These are phyloP conservation scores for Scheffersomyces spartinae DNA, from an alignment of 805 yeast species.

Conservation along the genomic window DNA sequence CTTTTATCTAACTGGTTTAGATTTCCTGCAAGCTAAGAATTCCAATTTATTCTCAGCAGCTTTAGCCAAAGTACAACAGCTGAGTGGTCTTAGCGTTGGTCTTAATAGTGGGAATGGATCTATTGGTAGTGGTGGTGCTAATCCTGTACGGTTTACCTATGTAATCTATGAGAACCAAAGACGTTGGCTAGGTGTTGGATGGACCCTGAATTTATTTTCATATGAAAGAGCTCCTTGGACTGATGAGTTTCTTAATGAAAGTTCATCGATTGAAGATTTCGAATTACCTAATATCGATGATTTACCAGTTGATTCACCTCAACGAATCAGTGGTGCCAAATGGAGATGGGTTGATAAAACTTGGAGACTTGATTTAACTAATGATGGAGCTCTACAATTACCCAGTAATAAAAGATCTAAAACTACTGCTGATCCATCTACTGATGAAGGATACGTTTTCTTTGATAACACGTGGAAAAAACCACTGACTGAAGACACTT, in stretches of 20 bases:
- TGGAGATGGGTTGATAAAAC: constrained; percentile 95
- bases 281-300: constrained; percentile 64
- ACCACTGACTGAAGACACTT: constrained; percentile 80
- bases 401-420: constrained; percentile 44
- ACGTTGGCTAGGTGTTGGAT: constrained; percentile 95
- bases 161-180: constrained; percentile 92
- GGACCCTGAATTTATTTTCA: constrained; percentile 86
- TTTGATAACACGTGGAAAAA: constrained; percentile 92
- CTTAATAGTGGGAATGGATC: constrained; percentile 2
- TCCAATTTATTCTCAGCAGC: constrained; percentile 37
- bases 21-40: constrained; percentile 40
- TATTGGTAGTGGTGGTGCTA: constrained; percentile 11
- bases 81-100: constrained; percentile 12
- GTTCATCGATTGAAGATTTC: constrained; percentile 65
- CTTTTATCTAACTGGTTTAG: constrained; percentile 81
- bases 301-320: constrained; percentile 14
- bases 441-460: constrained; percentile 80
- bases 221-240: constrained; percentile 97
- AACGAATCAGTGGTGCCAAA: constrained; percentile 49
- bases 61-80: constrained; percentile 39
- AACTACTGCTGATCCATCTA: constrained; percentile 57
- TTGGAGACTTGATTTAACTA: constrained; percentile 85
- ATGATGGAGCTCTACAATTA: constrained; percentile 73
- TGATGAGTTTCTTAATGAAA: constrained; percentile 85
- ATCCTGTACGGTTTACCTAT: constrained; percentile 73